Evolutionary conservation across 805 yeast species (phyloP), one percentile per base, ranked within the genome.

Genomic region (Sugiyamaella valdiviana): DNA sequence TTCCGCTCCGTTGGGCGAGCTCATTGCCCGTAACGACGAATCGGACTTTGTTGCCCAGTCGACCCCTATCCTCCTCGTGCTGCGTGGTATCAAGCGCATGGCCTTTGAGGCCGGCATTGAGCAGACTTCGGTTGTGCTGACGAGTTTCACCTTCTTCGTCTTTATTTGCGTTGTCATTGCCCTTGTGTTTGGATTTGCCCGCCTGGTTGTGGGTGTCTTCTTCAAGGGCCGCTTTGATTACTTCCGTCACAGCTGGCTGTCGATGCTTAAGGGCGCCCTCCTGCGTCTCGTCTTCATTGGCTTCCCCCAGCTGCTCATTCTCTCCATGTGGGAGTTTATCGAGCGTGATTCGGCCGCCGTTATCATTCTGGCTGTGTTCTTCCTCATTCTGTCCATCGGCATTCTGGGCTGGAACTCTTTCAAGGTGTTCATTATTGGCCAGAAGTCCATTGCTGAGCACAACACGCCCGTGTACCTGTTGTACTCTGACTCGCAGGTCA

Each of bases 251-350:
- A 74, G 77, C 45, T 85, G 88, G 79, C 66, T 60, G 50, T 56
- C 67, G 16, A 75, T 86, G 45, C 65, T 88, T 55, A 89, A 86
- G 64, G 96, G 96, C 42, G 74, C 93, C 2, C 56, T 90, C 46
- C 75, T 86, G 55, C 77, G 95, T 64, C 84, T 88, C 60, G 75
- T 87, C 48, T 83, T 78, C 58, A 86, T 90, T 62, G 96, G 95
- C 0, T 88, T 86, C 65, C 80, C 95, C 2, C 95, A 89, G 64
- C 67, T 90, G 50, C 72, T 81, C 15, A 78, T 89, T 45, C 74
- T 90, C 50, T 81, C 95, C 9, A 72, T 89, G 47, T 90, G 95
- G 93, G 96, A 90, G 69, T 89, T 88, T 65, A 78, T 83, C 6
- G 75, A 75, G 59, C 69, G 76, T 45, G 96, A 90, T 61, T 88